Percentiles rank a stretch among this genome's conserved stretches.
Conservation (phyloP, 305 asterid species). For the Fraxinus ornus region DNA sequence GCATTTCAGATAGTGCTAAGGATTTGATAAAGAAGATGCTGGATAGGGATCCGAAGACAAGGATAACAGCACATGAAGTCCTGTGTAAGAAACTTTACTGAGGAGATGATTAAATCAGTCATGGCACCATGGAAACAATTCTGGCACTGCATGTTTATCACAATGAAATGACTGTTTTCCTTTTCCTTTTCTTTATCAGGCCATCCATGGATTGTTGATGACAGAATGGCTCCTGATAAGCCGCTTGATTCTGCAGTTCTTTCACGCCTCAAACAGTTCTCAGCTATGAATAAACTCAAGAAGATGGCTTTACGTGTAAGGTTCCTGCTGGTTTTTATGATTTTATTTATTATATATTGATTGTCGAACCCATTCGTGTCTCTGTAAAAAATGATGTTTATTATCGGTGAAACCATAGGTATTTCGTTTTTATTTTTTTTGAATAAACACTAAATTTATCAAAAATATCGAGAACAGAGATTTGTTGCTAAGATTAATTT, state of each 20-base stretch:
- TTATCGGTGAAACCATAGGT: neutral
- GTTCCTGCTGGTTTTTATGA: constrained; percentile 19
- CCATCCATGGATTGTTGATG: constrained; percentile 69
- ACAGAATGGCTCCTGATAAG: constrained; percentile 58
- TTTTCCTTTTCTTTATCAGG: constrained; percentile 31
- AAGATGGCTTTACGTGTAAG: constrained; percentile 70
- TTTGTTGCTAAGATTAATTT: neutral
- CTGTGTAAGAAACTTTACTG: constrained; percentile 52
- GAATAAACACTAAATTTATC: neutral
- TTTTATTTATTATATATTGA: neutral
- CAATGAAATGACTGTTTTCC: constrained; percentile 12
- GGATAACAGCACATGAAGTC: constrained; percentile 95
- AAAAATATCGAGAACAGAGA: neutral
- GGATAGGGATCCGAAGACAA: constrained; percentile 68
- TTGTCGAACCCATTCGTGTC: neutral
- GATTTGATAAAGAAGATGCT: constrained; percentile 88
- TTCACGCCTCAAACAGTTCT: constrained; percentile 64
- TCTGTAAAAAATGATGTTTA: neutral
- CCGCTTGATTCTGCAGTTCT: constrained; percentile 70
- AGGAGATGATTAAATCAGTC: neutral
- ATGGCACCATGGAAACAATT: neutral
- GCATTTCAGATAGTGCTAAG: constrained; percentile 75
- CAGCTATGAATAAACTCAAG: constrained; percentile 72
- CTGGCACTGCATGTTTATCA: constrained; percentile 1
- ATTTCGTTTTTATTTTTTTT: neutral